These are phyloP conservation scores for Schrenkiella parvula DNA, from an alignment of 345 rosid species.

Conservation along the genomic window DNA sequence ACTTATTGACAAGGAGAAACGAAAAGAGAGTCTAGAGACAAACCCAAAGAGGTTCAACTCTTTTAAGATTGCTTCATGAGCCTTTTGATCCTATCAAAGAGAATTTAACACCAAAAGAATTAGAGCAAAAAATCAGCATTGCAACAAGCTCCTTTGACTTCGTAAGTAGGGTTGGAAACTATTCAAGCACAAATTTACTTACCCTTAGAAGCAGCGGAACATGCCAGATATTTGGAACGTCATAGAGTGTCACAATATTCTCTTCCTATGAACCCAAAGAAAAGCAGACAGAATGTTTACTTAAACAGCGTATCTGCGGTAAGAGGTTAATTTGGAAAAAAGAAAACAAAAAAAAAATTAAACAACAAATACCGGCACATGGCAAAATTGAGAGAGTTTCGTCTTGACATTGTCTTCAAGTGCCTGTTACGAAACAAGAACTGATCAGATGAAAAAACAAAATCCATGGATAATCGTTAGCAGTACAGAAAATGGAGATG, in stretches of 20 bases:
- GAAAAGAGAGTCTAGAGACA: constrained; percentile 30
- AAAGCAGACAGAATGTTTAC: constrained; percentile 7
- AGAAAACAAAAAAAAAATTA: not conserved
- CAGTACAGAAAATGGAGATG: not conserved
- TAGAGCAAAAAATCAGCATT: not conserved
- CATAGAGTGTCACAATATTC: constrained; percentile 74
- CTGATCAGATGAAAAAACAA: constrained; percentile 3
- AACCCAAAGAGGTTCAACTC: constrained; percentile 69
- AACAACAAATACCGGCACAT: constrained; percentile 65
- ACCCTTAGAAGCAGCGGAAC: constrained; percentile 83
- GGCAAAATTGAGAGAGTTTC: constrained; percentile 91
- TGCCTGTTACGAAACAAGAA: constrained; percentile 45
- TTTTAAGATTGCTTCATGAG: constrained; percentile 80
- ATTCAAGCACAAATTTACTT: constrained; percentile 23
- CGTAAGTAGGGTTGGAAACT: not conserved
- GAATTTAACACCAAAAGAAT: constrained; percentile 7
- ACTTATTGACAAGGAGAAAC: not conserved
- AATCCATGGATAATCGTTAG: not conserved
- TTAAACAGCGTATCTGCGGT: not conserved
- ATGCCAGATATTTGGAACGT: constrained; percentile 95
- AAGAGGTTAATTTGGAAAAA: not conserved
- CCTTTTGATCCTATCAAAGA: constrained; percentile 74
- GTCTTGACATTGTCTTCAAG: constrained; percentile 76
- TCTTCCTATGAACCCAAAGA: constrained; percentile 48
- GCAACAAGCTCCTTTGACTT: constrained; percentile 6